Percentiles rank a stretch among this genome's conserved stretches.
Conservation (phyloP, 2,329 filamentous ascomycete species). For the Pseudogymnoascus sp. region DNA sequence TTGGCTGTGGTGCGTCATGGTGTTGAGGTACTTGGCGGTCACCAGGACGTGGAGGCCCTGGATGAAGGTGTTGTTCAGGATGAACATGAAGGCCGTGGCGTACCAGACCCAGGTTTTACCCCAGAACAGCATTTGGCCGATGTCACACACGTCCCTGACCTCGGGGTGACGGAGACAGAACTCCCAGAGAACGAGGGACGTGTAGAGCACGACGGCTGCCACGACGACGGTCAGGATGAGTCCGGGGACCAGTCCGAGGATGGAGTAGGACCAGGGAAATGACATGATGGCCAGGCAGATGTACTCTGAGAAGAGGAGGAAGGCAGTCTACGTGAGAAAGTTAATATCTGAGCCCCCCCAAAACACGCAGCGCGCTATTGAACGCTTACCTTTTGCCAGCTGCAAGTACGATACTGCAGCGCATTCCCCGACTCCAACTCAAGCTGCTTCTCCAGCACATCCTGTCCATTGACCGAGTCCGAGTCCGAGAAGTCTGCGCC, state of each 20-base stretch:
- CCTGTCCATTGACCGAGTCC: conserved; percentile 18
- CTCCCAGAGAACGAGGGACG: conserved; percentile 62
- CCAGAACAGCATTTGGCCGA: conserved; percentile 93
- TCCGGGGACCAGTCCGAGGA: conserved; percentile 78
- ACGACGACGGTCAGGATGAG: conserved; percentile 75
- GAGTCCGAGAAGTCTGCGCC: conserved; percentile 20
- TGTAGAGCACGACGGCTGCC: conserved; percentile 74
- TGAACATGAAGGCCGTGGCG: conserved; percentile 72
- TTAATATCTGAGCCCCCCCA: conserved; percentile 11
- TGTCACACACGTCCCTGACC: conserved; percentile 85
- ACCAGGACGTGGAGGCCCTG: conserved; percentile 74
- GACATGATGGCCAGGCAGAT: conserved; percentile 93
- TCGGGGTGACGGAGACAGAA: conserved; percentile 89
- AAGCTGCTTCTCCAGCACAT: conserved; percentile 53
- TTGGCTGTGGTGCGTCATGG: conserved; percentile 63
- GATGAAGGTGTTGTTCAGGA: conserved; percentile 91
- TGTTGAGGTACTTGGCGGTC: conserved; percentile 82
- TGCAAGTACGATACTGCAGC: conserved; percentile 89
- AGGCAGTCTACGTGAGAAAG: conserved; percentile 57
- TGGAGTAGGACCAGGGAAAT: conserved; percentile 86
- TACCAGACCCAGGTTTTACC: conserved; percentile 66
- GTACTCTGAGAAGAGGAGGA: conserved; percentile 87
- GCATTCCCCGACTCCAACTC: conserved; percentile 67
- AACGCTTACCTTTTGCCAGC: conserved; percentile 69
- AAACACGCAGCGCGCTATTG: not conserved